Conservation (phyloP, 2,329 filamentous ascomycete genomes). For the Raffaelea ambrosiae region DNA sequence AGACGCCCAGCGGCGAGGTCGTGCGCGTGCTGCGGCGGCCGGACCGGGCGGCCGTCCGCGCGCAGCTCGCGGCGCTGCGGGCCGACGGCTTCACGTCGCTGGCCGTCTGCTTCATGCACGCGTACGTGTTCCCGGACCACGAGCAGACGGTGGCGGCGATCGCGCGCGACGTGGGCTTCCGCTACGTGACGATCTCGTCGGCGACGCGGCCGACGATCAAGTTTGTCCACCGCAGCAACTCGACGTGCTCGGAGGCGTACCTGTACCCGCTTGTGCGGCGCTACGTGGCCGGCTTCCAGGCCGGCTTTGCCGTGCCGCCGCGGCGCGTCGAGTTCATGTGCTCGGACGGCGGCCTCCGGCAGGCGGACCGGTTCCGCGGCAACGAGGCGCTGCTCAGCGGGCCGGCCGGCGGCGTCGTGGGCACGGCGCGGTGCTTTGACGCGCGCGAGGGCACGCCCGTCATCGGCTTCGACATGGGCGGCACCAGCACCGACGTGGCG, state of each 20-base stretch:
- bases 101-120: conserved; percentile 25
- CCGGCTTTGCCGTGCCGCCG: conserved; percentile 39
- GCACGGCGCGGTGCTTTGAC: conserved; percentile 50
- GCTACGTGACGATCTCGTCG: not conserved
- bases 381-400: conserved; percentile 39
- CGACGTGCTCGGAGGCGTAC: conserved; percentile 64
- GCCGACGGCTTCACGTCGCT: conserved; percentile 42
- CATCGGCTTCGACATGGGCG: conserved; percentile 8
- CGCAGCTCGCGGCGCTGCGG: conserved; percentile 51
- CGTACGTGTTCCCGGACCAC: conserved; percentile 11
- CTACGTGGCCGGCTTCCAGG: conserved; percentile 57
- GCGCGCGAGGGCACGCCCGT: not conserved
- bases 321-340: conserved; percentile 59
- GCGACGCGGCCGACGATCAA: conserved; percentile 50
- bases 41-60: conserved; percentile 41
- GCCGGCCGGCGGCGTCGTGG: conserved; percentile 53
- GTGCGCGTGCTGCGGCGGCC: conserved; percentile 57
- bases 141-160: conserved; percentile 8
- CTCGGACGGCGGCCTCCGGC: conserved; percentile 39
- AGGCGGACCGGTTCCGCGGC: conserved; percentile 10
- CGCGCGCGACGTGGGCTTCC: conserved; percentile 5
- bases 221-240: conserved; percentile 59
- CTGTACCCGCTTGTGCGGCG: conserved; percentile 62
- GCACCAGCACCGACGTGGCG: conserved; percentile 9
- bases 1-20: conserved; percentile 58